These are phyloP conservation scores for Alternaria viburni DNA, from an alignment of 2,329 filamentous ascomycete species.

Conservation along the genomic window DNA sequence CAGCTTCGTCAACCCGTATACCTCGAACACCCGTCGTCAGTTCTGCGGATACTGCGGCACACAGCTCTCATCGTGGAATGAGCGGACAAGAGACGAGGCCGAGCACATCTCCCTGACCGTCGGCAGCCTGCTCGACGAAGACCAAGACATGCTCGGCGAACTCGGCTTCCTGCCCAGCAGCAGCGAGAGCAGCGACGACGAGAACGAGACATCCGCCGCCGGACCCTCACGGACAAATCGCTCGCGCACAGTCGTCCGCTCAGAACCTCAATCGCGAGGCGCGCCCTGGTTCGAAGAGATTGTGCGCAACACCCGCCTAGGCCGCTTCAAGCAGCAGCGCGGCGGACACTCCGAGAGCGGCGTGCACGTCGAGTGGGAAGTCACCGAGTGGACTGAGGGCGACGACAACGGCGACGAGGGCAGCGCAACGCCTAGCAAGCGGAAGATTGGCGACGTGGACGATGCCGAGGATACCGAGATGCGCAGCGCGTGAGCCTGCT, in stretches of 20 bases:
- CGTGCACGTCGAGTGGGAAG: constrained; percentile 79
- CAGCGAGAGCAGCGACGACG: constrained; percentile 28
- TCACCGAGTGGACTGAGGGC: constrained; percentile 68
- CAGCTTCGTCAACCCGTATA: constrained; percentile 50
- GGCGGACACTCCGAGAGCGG: constrained; percentile 69
- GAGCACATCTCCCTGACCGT: constrained; percentile 82
- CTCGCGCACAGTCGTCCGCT: constrained; percentile 20
- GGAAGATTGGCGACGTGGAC: constrained; percentile 43
- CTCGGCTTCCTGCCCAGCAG: constrained; percentile 69
- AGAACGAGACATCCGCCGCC: constrained; percentile 31
- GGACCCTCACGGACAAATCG: constrained; percentile 17
- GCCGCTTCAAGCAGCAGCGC: constrained; percentile 67
- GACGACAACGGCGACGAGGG: constrained; percentile 48
- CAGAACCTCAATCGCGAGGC: constrained; percentile 53
- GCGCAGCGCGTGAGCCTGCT: constrained; percentile 28
- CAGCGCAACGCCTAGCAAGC: constrained; percentile 33
- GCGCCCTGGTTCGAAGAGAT: constrained; percentile 87
- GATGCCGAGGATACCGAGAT: constrained; percentile 43
- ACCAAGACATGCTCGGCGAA: constrained; percentile 75
- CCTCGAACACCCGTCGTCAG: constrained; percentile 68
- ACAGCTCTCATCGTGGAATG: constrained; percentile 82
- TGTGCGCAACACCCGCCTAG: constrained; percentile 76
- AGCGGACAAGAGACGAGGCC: constrained; percentile 71
- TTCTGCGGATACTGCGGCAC: constrained; percentile 96
- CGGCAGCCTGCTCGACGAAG: constrained; percentile 75